phyloP scores from a whole-genome alignment of 805 yeast species.

The Ogataea sp. region DNA sequence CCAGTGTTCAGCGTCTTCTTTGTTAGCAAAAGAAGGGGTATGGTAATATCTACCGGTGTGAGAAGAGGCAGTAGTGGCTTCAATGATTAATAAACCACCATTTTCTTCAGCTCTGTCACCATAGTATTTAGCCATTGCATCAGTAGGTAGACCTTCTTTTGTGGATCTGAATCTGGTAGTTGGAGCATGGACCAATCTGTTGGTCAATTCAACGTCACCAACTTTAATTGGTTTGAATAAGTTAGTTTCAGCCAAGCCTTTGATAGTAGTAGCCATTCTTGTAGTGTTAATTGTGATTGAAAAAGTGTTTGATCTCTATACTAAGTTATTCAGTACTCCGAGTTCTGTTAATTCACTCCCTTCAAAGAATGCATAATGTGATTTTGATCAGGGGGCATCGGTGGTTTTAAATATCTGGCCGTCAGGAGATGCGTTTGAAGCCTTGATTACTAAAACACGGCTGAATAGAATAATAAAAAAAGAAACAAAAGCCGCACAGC shows the following conservation, averaged over 20 bases:
- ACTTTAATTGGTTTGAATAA: constrained; percentile 34
- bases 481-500: too few relatives aligned
- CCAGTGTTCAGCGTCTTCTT: constrained; percentile 48
- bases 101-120: constrained; percentile 40
- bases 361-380: too few relatives aligned
- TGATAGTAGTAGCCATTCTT: too few relatives aligned
- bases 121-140: constrained; percentile 41
- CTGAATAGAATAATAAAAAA: too few relatives aligned
- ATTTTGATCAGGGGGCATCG: too few relatives aligned
- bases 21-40: constrained; percentile 26
- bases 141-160: constrained; percentile 23
- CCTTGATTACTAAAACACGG: too few relatives aligned
- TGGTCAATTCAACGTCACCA: constrained; percentile 25
- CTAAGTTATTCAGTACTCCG: too few relatives aligned
- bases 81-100: constrained; percentile 46
- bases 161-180: constrained; percentile 35
- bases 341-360: too few relatives aligned
- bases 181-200: constrained; percentile 40
- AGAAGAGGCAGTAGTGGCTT: constrained; percentile 26
- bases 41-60: constrained; percentile 31
- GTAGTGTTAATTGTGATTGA: too few relatives aligned
- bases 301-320: too few relatives aligned
- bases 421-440: too few relatives aligned
- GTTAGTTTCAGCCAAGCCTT: constrained; percentile 12
- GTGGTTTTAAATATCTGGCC: too few relatives aligned